Evolutionary conservation across 2,329 filamentous ascomycete species (phyloP).

Genomic region (Colletotrichum liaoningense): DNA sequence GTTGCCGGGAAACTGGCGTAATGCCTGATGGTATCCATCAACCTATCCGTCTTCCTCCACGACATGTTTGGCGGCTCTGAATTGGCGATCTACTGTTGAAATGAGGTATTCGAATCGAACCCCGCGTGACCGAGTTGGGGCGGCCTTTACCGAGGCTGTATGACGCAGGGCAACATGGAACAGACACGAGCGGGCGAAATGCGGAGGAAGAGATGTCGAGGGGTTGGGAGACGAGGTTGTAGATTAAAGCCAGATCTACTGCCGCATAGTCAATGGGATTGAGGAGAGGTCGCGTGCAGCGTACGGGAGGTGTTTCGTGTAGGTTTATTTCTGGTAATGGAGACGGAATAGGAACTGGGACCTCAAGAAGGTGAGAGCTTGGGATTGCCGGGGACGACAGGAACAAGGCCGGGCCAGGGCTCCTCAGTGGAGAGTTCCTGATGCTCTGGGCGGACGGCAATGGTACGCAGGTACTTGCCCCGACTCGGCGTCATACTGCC

Average conservation of each 20-base stretch:
- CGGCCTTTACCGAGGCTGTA: conserved; percentile 39
- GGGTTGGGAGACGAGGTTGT: neutral
- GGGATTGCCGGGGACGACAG: conserved; percentile 28
- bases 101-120: conserved; percentile 31
- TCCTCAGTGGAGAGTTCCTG: conserved; percentile 28
- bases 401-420: conserved; percentile 30
- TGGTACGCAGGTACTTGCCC: conserved; percentile 28
- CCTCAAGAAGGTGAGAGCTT: conserved; percentile 20
- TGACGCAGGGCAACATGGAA: conserved; percentile 39
- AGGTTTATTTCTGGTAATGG: conserved; percentile 34
- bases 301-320: conserved; percentile 26
- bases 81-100: conserved; percentile 29
- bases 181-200: conserved; percentile 10
- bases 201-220: conserved; percentile 1
- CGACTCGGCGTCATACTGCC: conserved; percentile 30
- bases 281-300: conserved; percentile 24
- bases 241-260: conserved; percentile 8
- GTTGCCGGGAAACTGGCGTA: conserved; percentile 98
- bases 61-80: conserved; percentile 72
- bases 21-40: conserved; percentile 98
- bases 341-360: conserved; percentile 19
- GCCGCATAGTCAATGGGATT: conserved; percentile 28
- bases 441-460: conserved; percentile 18
- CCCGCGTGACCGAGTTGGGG: conserved; percentile 35
- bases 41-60: conserved; percentile 89